Conservation (phyloP, 192 early-diverging fungal genomes). For the Coemansia sp. region DNA sequence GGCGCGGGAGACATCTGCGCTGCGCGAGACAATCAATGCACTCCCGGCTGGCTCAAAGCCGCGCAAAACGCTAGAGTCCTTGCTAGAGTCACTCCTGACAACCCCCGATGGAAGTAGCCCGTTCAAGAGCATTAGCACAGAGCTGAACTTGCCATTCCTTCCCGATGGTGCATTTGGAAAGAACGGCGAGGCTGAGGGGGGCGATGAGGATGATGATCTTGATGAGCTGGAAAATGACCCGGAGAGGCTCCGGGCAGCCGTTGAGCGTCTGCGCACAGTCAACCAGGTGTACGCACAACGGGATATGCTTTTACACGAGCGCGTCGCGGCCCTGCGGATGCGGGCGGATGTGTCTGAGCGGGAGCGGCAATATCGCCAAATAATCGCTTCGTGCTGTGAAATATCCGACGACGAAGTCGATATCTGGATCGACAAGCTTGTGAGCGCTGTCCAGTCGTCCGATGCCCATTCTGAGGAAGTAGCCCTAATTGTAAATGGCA, state of each 20-base stretch:
- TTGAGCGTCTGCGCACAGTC: conserved; percentile 41
- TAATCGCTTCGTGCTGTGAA: conserved; percentile 85
- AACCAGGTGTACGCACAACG: conserved; percentile 50
- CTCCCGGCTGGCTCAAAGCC: conserved; percentile 34
- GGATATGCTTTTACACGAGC: conserved; percentile 56
- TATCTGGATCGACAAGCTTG: conserved; percentile 69
- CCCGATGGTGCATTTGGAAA: conserved; percentile 11
- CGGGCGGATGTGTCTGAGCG: conserved; percentile 59
- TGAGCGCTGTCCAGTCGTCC: conserved; percentile 70
- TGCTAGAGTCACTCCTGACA: conserved; percentile 28
- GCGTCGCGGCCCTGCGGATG: conserved; percentile 57
- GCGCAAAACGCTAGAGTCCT: conserved; percentile 23
- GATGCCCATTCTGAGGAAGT: conserved; percentile 3
- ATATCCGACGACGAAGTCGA: conserved; percentile 78
- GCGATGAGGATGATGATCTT: conserved; percentile 6
- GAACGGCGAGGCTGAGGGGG: not conserved
- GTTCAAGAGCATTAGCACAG: conserved; percentile 4
- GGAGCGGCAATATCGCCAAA: conserved; percentile 76
- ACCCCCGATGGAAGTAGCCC: conserved; percentile 1
- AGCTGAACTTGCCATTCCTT: conserved; percentile 15
- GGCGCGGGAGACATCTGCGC: conserved; percentile 48
- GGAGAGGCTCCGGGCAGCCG: conserved; percentile 22
- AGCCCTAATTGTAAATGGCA: not conserved
- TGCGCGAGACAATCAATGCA: conserved; percentile 38
- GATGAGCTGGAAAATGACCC: conserved; percentile 36